These are phyloP conservation scores for Arctostaphylos glauca DNA, from an alignment of 148 eudicot genomes.

Conservation along the genomic window DNA sequence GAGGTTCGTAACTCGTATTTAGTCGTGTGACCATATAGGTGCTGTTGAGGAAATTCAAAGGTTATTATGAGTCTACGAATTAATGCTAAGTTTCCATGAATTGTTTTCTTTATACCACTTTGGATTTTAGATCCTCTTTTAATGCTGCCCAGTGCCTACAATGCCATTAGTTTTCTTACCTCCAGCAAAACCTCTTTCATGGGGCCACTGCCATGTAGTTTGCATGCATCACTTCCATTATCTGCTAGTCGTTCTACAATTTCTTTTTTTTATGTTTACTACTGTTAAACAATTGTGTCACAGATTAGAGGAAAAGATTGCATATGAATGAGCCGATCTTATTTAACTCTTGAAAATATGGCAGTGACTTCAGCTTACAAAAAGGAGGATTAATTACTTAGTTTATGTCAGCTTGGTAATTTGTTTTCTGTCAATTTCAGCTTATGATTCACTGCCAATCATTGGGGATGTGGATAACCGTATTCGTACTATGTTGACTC, in stretches of 20 bases:
- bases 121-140: neutral
- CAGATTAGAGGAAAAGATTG: constrained; percentile 2
- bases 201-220: neutral
- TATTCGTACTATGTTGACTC: neutral
- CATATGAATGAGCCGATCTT: neutral
- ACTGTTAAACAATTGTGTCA: neutral
- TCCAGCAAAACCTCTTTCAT: neutral
- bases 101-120: neutral
- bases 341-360: neutral
- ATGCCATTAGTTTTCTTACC: neutral
- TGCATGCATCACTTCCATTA: too few species aligned
- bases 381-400: neutral
- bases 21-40: neutral
- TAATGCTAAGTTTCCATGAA: neutral
- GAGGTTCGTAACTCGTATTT: neutral
- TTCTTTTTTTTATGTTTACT: neutral
- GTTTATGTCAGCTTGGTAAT: neutral
- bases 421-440: neutral
- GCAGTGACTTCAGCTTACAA: neutral
- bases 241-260: neutral
- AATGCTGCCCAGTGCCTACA: too few species aligned
- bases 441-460: neutral
- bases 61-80: neutral
- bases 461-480: neutral
- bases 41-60: neutral